phyloP scores from a whole-genome alignment of 768 basidiomycete species.

The Mycena polygramma region DNA sequence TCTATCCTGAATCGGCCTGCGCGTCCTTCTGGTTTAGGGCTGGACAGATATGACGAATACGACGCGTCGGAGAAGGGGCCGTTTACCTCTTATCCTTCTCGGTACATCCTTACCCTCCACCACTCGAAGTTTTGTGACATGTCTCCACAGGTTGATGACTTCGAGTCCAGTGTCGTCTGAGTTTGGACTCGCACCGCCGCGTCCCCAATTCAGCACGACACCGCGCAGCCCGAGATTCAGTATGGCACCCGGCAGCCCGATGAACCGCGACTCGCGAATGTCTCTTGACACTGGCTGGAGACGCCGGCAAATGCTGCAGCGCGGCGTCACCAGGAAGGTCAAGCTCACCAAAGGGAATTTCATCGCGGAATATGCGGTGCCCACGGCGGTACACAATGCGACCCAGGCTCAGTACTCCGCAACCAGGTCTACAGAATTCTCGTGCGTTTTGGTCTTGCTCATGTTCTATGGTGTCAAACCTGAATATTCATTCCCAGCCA shows the following conservation, averaged over 20 bases:
- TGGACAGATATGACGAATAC: conserved; percentile 7
- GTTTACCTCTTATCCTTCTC: conserved; percentile 12
- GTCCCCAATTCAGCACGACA: conserved; percentile 18
- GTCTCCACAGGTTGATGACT: conserved; percentile 1
- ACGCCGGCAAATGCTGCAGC: conserved; percentile 50
- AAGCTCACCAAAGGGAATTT: conserved; percentile 83
- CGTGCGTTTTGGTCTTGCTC: conserved; percentile 49
- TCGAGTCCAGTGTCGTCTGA: background rate
- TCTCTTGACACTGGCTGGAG: conserved; percentile 18
- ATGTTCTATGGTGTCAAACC: background rate
- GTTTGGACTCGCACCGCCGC: conserved; percentile 6
- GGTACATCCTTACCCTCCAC: conserved; percentile 1
- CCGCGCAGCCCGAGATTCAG: background rate
- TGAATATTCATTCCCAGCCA: conserved; percentile 59
- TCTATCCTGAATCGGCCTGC: background rate
- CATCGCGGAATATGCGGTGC: conserved; percentile 78
- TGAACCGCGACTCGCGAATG: conserved; percentile 13
- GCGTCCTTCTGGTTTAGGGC: background rate
- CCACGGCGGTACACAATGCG: conserved; percentile 73
- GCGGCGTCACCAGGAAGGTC: conserved; percentile 81
- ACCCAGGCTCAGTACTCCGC: conserved; percentile 72
- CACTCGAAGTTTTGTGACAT: background rate
- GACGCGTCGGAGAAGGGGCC: conserved; percentile 21
- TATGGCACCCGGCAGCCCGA: background rate
- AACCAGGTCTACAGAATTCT: conserved; percentile 77